Percentiles rank a stretch among this genome's conserved stretches.
phyloP scores from a whole-genome alignment of 805 yeast species.

The Pichia occidentalis region DNA sequence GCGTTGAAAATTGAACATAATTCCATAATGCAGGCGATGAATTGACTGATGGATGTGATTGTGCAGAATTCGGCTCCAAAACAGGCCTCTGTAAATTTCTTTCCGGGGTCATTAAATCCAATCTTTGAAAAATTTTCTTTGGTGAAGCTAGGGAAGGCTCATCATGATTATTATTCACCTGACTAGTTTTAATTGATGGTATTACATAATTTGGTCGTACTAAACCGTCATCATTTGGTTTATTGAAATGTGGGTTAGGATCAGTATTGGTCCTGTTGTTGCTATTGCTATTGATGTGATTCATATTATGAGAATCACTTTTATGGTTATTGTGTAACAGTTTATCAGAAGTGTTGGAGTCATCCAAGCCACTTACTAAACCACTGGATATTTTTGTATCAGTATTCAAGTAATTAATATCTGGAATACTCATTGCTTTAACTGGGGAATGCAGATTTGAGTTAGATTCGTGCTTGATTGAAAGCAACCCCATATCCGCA shows the following conservation, averaged over 20 bases:
- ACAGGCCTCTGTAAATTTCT: conserved; percentile 35
- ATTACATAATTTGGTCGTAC: conserved; percentile 5
- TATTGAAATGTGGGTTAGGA: not conserved
- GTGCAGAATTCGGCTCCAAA: conserved; percentile 26
- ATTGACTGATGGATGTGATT: conserved; percentile 37
- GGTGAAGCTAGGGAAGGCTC: conserved; percentile 14
- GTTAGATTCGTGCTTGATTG: conserved; percentile 9
- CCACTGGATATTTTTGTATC: conserved; percentile 11
- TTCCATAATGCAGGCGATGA: conserved; percentile 93
- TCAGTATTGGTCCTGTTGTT: not conserved
- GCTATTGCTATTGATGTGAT: not conserved
- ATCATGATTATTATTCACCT: not conserved
- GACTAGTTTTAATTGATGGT: not conserved
- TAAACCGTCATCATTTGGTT: not conserved
- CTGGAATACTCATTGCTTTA: conserved; percentile 18
- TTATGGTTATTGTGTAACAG: conserved; percentile 1
- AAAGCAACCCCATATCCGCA: conserved; percentile 25
- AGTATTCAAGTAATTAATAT: conserved; percentile 10
- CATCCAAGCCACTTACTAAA: conserved; percentile 16
- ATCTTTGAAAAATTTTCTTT: conserved; percentile 39
- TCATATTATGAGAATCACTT: not conserved
- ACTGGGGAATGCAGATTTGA: conserved; percentile 14
- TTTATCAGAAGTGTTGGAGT: conserved; percentile 16
- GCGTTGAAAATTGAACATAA: conserved; percentile 64
- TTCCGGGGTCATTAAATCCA: conserved; percentile 62